These are phyloP conservation scores for Pseudocercospora macadamiae DNA, from an alignment of 2,329 filamentous ascomycete species.

Conservation along the genomic window DNA sequence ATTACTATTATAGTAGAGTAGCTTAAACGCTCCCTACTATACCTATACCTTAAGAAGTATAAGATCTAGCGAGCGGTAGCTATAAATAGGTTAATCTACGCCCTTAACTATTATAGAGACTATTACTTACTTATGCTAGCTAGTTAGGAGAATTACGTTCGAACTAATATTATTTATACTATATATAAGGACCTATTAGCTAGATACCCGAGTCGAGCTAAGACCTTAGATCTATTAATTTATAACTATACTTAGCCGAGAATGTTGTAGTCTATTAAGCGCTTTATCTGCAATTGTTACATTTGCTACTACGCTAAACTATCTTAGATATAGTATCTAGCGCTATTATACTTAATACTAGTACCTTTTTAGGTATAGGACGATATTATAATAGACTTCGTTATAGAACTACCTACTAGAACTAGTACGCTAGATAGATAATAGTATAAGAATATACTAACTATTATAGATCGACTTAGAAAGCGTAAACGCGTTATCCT, in stretches of 20 bases:
- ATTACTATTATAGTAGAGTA: no score
- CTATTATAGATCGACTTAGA: no score
- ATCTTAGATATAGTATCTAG: background rate
- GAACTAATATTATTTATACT: background rate
- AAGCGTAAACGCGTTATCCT: no score
- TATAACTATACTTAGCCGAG: background rate
- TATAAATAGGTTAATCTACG: background rate
- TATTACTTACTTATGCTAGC: background rate
- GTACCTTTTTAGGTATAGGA: background rate
- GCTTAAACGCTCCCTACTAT: background rate
- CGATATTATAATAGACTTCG: background rate
- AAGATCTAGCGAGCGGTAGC: background rate
- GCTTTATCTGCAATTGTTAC: background rate
- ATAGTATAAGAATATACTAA: no score
- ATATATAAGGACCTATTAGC: background rate
- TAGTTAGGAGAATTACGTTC: background rate
- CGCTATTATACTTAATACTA: background rate
- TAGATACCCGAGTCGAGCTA: background rate
- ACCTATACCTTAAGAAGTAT: background rate
- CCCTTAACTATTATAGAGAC: background rate
- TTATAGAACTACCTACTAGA: background rate
- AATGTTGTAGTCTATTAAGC: background rate
- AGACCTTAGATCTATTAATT: background rate
- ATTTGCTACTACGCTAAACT: background rate
- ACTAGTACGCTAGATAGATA: no score